Base-by-base conservation (phyloP, 2,329 filamentous ascomycete genomes). In the Ophiocordyceps sinensis region DNA sequence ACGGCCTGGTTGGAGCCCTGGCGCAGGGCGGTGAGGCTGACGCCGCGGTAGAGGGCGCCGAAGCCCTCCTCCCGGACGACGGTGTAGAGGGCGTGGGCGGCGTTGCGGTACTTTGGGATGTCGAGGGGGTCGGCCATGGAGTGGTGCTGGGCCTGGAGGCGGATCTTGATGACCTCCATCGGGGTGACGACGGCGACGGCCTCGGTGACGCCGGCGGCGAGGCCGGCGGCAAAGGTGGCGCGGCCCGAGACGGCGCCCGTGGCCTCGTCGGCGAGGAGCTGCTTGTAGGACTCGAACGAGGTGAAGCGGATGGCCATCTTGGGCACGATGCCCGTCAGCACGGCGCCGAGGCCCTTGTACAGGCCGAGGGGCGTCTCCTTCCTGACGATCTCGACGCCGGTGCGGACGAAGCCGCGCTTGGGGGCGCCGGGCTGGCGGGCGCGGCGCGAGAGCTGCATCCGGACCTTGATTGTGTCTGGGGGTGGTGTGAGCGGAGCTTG, bases 271-370 rank as follows among this genome's bases (percentile, higher is more conserved):
- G 85, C 79, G 21, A 95, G 70, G 46, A 82, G 46, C 58, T 86
- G 79, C 75, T 96, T 96, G 66, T 96, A 98, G 59, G 76, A 78
- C 63, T 96, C 91, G 64, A 96, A 98, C 42, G 85, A 94, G 38
- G 89, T 94, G 67, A 98, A 98, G 32, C 91, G 85, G 60, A 96
- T 98, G 46, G 91, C 91, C 91, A 98, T 98, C 67, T 98, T 98
- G 42, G 91, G 91, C 19, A 98, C 78, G 61, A 98, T 98, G 50
- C 91, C 91, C 21, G 88, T 95, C 44, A 96, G 63, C 35, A 98
- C 91, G 42, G 91, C 91, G 46, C 91, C 91, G n/a, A 98, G 76
- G 50, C 91, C 91, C 70, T 98, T 98, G 75, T 98, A 98, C 44
- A 98, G 69, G 48, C 84, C 91, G 30, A 98, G 69, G 1, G 87